phyloP scores from a whole-genome alignment of 257 asterid species.

The Ballota nigra region DNA sequence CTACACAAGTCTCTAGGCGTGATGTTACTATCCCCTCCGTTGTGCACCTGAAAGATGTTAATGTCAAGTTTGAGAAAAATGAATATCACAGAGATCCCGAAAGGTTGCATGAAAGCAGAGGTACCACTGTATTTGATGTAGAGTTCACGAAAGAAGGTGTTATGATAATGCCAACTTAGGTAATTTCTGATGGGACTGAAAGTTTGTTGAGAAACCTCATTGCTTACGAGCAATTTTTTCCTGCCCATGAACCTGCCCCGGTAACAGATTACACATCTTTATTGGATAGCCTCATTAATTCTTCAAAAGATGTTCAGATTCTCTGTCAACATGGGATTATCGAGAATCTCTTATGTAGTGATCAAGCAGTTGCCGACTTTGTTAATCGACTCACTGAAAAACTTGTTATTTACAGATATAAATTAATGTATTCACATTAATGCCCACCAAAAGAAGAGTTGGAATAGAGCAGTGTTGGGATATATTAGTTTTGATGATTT shows the following conservation, averaged over 20 bases:
- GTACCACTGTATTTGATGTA: not conserved
- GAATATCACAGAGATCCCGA: no score
- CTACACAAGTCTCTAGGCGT: no score
- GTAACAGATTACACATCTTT: not conserved
- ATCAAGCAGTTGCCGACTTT: no score
- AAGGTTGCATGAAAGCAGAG: no score
- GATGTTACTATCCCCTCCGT: no score
- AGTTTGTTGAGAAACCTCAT: conserved; percentile 4
- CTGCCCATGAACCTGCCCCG: not conserved
- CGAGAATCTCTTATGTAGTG: not conserved
- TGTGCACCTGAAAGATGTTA: no score
- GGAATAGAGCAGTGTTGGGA: no score
- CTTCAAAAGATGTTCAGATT: conserved; percentile 5
- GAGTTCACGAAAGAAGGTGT: not conserved
- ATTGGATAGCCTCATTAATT: not conserved
- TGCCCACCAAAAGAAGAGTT: not conserved
- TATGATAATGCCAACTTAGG: not conserved
- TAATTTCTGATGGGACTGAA: not conserved
- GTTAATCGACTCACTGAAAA: no score
- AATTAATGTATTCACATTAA: conserved; percentile 13
- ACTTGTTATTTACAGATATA: no score
- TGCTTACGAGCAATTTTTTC: not conserved
- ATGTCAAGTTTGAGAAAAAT: no score
- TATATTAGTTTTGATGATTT: no score
- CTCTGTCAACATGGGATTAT: not conserved